These are phyloP conservation scores for Umbelopsis sp. DNA, from an alignment of 192 early-diverging fungal genomes.

Conservation along the genomic window DNA sequence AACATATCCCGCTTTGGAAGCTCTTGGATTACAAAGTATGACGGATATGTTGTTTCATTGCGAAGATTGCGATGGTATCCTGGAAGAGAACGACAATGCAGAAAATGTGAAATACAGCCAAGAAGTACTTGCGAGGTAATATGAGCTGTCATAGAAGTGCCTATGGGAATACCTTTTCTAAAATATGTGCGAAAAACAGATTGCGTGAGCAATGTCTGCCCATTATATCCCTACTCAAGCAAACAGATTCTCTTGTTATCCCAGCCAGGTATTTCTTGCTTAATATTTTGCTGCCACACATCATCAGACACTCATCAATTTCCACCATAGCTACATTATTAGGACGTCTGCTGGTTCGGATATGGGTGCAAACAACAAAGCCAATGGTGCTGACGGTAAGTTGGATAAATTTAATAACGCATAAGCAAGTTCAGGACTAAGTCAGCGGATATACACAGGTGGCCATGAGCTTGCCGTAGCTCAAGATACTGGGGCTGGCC, in stretches of 20 bases:
- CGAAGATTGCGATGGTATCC: conserved; percentile 59
- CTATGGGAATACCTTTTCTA: not conserved
- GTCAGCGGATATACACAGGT: conserved; percentile 24
- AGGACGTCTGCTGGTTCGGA: conserved; percentile 50
- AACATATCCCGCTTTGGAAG: conserved; percentile 65
- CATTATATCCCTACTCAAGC: conserved; percentile 72
- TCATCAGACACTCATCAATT: not conserved
- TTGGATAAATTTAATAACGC: not conserved
- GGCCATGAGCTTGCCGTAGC: conserved; percentile 67
- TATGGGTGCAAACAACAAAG: conserved; percentile 37
- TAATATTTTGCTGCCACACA: not conserved
- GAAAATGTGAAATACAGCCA: conserved; percentile 60
- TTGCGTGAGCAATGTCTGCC: conserved; percentile 73
- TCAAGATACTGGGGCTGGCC: conserved; percentile 62
- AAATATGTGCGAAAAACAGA: conserved; percentile 27
- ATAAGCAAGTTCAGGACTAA: not conserved
- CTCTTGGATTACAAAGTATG: conserved; percentile 51
- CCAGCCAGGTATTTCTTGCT: conserved; percentile 50
- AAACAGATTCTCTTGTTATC: conserved; percentile 69
- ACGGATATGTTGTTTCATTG: conserved; percentile 55
- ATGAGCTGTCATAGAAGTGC: too few species aligned
- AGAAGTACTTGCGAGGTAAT: conserved; percentile 52
- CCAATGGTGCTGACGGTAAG: conserved; percentile 38
- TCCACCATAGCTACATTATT: conserved; percentile 35
- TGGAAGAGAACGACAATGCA: conserved; percentile 65